Evolutionary conservation across 2,329 filamentous ascomycete genomes (phyloP).

Genomic region (Fusarium miscanthi): DNA sequence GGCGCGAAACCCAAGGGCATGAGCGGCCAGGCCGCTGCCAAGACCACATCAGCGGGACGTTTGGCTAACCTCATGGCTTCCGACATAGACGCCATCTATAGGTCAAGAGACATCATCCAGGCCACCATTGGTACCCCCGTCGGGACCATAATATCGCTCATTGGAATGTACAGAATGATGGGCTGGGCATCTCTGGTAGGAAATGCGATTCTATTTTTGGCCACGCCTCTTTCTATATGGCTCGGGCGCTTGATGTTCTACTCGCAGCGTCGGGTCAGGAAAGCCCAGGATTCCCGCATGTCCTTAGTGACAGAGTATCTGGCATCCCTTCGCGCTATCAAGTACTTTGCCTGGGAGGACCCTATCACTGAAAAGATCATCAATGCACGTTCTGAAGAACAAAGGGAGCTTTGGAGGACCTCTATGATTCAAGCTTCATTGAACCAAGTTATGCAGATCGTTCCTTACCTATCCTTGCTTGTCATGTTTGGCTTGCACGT

Average conservation of each 20-base stretch:
- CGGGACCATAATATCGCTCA: conserved; percentile 59
- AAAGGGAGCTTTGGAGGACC: conserved; percentile 65
- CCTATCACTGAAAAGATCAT: conserved; percentile 63
- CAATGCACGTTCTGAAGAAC: conserved; percentile 61
- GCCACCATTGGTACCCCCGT: conserved; percentile 58
- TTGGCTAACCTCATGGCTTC: conserved; percentile 69
- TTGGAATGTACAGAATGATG: conserved; percentile 66
- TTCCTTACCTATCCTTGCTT: conserved; percentile 64
- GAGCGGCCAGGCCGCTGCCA: conserved; percentile 45
- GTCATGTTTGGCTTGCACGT: conserved; percentile 66
- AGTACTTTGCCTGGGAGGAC: conserved; percentile 71
- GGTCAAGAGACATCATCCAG: conserved; percentile 62
- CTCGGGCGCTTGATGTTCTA: conserved; percentile 62
- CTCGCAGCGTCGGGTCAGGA: conserved; percentile 63
- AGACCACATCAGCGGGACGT: conserved; percentile 60
- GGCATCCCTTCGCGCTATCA: conserved; percentile 67
- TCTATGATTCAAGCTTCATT: conserved; percentile 60
- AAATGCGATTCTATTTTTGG: conserved; percentile 58
- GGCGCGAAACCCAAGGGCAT: conserved; percentile 42
- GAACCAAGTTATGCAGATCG: conserved; percentile 61
- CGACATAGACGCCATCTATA: conserved; percentile 66
- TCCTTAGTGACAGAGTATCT: conserved; percentile 69
- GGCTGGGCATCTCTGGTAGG: conserved; percentile 67
- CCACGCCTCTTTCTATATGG: conserved; percentile 62
- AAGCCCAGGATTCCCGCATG: conserved; percentile 66